Evolutionary conservation across 2,329 filamentous ascomycete genomes (phyloP).

Genomic region (Cercospora beticola): DNA sequence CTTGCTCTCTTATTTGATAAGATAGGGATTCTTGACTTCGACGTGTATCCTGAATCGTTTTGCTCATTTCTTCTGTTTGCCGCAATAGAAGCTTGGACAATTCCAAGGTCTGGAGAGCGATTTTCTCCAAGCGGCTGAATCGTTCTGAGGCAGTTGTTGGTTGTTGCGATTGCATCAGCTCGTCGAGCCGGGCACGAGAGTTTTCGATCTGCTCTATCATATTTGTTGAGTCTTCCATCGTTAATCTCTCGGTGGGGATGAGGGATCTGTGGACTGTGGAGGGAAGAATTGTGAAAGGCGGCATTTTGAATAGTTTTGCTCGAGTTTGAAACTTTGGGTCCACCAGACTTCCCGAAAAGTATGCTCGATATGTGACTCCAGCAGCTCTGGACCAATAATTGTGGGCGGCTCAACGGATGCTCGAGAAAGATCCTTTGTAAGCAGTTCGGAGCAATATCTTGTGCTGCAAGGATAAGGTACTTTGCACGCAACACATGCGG

Average conservation of each 20-base stretch:
- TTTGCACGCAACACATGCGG: background rate
- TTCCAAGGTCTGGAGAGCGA: background rate
- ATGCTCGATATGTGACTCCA: background rate
- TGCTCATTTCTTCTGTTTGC: background rate
- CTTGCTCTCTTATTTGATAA: background rate
- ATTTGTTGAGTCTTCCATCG: background rate
- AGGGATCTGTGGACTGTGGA: background rate
- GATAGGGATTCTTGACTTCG: background rate
- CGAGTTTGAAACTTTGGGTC: background rate
- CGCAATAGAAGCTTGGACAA: background rate
- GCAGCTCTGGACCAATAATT: background rate
- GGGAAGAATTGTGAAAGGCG: background rate
- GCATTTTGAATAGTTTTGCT: background rate
- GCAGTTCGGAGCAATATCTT: background rate
- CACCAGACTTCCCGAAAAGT: background rate
- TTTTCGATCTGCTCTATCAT: background rate
- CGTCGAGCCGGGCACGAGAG: background rate
- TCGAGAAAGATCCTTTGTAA: background rate
- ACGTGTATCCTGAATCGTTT: background rate
- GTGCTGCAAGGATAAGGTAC: background rate
- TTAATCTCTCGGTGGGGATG: background rate
- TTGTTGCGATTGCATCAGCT: background rate
- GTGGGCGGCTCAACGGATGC: background rate
- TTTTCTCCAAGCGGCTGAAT: background rate
- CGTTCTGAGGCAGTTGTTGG: background rate